Percentiles rank a stretch among this genome's conserved stretches.
Evolutionary conservation across 495 filamentous ascomycete species (phyloP).

Genomic region (Xylaria castorea): DNA sequence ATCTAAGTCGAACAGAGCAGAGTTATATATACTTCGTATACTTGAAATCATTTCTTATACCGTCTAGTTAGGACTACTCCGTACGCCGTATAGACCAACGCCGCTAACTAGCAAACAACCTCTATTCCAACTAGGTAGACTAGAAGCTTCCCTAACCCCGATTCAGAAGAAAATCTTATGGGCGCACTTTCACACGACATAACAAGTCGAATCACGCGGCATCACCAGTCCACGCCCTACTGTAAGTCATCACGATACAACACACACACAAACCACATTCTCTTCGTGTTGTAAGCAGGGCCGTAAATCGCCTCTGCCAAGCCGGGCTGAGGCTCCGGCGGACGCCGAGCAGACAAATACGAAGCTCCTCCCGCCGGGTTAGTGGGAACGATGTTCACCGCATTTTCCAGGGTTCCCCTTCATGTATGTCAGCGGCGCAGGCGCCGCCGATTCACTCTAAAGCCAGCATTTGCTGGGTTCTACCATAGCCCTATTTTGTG

Average conservation of each 20-base stretch:
- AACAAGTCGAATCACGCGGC: neutral
- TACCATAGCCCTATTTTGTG: neutral
- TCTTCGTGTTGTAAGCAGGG: neutral
- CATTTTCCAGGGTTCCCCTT: neutral
- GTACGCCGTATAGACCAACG: neutral
- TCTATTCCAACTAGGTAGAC: neutral
- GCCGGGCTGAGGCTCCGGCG: constrained; percentile 2
- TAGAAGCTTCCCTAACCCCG: neutral
- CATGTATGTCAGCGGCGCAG: neutral
- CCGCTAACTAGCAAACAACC: neutral
- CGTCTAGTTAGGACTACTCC: too few species aligned
- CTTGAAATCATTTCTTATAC: neutral
- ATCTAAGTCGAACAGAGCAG: neutral
- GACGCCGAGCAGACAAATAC: constrained; percentile 1
- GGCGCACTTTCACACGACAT: neutral
- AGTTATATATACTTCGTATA: neutral
- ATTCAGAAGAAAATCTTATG: neutral
- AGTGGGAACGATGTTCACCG: constrained; percentile 3
- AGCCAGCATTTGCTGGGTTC: neutral
- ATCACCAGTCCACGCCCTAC: neutral
- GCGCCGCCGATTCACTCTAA: neutral
- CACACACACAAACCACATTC: too few species aligned
- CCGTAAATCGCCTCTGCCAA: constrained; percentile 2
- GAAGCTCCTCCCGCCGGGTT: neutral
- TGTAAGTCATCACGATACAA: neutral